Conservation (phyloP, 2,329 filamentous ascomycete species). For the Pyrenochaeta sp. region DNA sequence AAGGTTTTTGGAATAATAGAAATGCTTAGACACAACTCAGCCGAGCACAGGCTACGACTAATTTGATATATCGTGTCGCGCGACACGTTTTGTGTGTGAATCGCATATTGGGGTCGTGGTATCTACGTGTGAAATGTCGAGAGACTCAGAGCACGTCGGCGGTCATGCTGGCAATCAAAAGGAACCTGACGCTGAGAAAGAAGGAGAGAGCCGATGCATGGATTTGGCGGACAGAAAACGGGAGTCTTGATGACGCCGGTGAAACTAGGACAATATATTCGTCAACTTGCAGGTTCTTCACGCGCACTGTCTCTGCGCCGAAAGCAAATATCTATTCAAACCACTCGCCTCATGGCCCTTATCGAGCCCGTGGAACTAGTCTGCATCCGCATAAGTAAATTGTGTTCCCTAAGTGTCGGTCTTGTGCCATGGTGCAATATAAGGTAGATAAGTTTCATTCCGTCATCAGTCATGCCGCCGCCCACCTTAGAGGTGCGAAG, state of each 20-base stretch:
- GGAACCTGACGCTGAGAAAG: too few species aligned
- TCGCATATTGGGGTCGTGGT: too few species aligned
- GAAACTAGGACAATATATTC: neutral
- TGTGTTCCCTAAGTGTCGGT: neutral
- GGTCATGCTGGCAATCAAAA: too few species aligned
- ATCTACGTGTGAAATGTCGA: too few species aligned
- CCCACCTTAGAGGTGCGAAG: neutral
- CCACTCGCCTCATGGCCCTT: neutral
- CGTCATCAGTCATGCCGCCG: conserved; percentile 2
- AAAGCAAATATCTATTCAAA: neutral
- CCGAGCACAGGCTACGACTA: too few species aligned
- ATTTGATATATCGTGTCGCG: too few species aligned
- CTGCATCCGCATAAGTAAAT: neutral
- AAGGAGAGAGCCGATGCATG: neutral
- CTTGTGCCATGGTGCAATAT: neutral
- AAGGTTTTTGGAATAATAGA: too few species aligned
- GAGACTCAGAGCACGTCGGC: too few species aligned
- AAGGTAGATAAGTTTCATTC: conserved; percentile 3
- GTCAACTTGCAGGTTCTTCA: neutral
- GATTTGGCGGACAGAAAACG: neutral
- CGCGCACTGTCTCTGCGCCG: neutral
- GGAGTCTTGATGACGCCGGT: neutral
- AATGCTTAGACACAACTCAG: too few species aligned
- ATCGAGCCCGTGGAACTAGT: neutral
- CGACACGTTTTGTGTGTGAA: too few species aligned